Evolutionary conservation across 1,284 basidiomycete genomes (phyloP).

Genomic region (Melampsora americana): DNA sequence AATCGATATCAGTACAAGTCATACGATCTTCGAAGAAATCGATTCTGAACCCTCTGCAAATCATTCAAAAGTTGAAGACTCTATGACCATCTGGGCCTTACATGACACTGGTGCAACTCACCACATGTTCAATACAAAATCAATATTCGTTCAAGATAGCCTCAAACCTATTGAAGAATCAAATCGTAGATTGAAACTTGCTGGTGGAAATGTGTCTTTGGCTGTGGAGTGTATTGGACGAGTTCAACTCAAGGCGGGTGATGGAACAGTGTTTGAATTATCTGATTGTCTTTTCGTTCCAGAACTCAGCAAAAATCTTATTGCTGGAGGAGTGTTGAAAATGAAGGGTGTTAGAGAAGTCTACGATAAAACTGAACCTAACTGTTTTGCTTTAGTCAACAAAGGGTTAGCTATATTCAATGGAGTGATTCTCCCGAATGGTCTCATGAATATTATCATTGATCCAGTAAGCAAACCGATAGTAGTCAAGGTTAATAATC

Average conservation of each 20-base stretch:
- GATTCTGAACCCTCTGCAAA: no score
- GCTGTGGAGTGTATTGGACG: background rate
- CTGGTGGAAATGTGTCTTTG: background rate
- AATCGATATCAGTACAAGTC: no score
- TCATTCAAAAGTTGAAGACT: no score
- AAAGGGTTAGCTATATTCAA: no score
- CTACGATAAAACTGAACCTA: background rate
- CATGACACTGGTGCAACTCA: background rate
- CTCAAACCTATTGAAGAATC: background rate
- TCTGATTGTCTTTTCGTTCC: background rate
- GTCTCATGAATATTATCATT: background rate
- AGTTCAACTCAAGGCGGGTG: background rate
- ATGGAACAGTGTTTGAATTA: background rate
- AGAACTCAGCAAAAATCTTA: background rate
- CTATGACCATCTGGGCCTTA: no score
- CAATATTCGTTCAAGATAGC: background rate
- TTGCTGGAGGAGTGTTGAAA: no score
- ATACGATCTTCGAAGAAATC: no score
- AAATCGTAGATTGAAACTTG: background rate
- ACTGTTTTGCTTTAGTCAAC: no score
- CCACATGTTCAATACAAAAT: background rate
- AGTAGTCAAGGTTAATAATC: no score
- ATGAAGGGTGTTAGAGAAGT: background rate
- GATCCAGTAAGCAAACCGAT: no score
- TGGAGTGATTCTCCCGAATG: no score